These are phyloP conservation scores for Kwoniella sp. DNA, from an alignment of 768 basidiomycete species.

Conservation along the genomic window DNA sequence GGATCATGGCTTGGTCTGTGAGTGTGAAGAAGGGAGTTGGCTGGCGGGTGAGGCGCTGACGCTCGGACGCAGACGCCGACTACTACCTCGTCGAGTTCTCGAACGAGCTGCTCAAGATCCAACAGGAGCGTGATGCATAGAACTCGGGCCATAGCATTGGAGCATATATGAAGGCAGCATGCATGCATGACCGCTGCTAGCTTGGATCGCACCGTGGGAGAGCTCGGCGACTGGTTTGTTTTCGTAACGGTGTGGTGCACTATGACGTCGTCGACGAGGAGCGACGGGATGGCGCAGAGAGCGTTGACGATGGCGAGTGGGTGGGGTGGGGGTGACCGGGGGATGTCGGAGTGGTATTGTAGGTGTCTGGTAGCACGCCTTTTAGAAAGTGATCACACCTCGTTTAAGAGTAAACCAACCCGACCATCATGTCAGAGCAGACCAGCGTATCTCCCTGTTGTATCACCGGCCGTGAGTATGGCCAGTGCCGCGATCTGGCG, in stretches of 20 bases:
- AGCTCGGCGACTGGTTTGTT: not conserved
- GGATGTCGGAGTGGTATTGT: too few relatives aligned
- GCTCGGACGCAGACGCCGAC: slow-evolving; percentile 30
- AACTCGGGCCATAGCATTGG: too few relatives aligned
- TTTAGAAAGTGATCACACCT: too few relatives aligned
- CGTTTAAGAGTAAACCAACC: not conserved
- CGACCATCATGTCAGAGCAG: slow-evolving; percentile 26
- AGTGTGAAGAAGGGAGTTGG: slow-evolving; percentile 18
- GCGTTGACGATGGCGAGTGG: not conserved
- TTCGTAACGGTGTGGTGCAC: too few relatives aligned
- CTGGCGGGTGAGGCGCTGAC: not conserved
- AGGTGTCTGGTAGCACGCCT: too few relatives aligned
- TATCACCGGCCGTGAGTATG: slow-evolving; percentile 41
- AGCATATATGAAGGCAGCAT: too few relatives aligned
- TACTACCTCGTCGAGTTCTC: slow-evolving; percentile 42
- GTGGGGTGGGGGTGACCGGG: not conserved
- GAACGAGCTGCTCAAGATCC: slow-evolving; percentile 38
- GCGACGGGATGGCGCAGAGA: not conserved
- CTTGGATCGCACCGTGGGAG: not conserved
- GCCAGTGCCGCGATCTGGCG: not conserved
- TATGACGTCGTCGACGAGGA: not conserved
- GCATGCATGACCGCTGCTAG: too few relatives aligned
- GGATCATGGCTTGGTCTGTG: slow-evolving; percentile 43
- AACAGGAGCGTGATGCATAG: too few relatives aligned
- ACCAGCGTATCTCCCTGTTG: slow-evolving; percentile 38